Base-by-base conservation (phyloP, 1,139 yeast genomes). In the Kluyveromyces sp. region DNA sequence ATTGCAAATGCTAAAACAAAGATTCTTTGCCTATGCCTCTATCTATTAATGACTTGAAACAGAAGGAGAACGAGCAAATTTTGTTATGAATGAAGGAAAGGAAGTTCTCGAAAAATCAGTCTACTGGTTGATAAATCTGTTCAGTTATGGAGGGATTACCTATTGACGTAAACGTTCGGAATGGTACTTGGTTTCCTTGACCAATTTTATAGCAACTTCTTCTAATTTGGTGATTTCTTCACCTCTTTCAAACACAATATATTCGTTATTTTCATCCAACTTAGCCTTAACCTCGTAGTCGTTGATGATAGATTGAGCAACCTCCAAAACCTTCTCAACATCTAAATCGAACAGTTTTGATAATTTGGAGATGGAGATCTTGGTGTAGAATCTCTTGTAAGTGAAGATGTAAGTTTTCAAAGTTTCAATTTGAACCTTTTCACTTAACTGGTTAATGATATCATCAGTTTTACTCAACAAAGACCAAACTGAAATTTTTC, bases 381-480 rank as follows among this genome's bases (percentile, higher is more conserved):
- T 83, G 51, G 83, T 72, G 70, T 82, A 90, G 61, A 81, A 82
- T 35, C 81, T 67, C 63, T 86, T 87, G 71, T 83, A 89, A 55
- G 88, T 82, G 74, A 88, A 86, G 56, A 92, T 74, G 65, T 85
- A 92, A 28, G 97, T 88, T 69, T 95, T 79, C 63, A 92, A 76
- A 45, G 96, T 96, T 69, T 88, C 96, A 47, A 82, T 72, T 73
- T 90, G 95, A 57, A 92, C 77, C 71, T 88, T 87, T 55, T 74
- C 77, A 56, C 77, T 77, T 64, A 90, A 75, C 83, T 85, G 81
- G 21, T 66, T 68, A 70, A 83, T 80, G 63, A 89, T 77, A 47
- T 73, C 71, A 44, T 74, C 81, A 51, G 79, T 73, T 57, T 86
- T 80, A 50, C 89, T 81, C 68, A 90, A 77, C 66, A 90, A 77